Evolutionary conservation across 495 filamentous ascomycete genomes (phyloP).

Genomic region (Tuber borchii): DNA sequence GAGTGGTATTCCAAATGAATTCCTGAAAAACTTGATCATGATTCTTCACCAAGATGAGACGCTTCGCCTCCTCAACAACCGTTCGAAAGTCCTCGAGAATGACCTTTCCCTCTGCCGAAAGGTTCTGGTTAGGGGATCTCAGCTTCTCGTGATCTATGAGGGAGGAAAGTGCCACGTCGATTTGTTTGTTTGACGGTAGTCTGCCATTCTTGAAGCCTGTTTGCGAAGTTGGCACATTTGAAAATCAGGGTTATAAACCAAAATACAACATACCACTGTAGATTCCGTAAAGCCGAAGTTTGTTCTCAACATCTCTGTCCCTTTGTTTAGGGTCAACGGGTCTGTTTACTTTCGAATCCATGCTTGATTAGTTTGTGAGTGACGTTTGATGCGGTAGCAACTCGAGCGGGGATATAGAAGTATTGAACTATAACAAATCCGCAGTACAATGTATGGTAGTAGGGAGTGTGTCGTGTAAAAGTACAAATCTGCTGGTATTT

Average conservation of each 20-base stretch:
- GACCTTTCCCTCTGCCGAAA: slow-evolving; percentile 71
- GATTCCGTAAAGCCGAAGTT: slow-evolving; percentile 93
- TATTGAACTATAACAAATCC: not conserved
- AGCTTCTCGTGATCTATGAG: slow-evolving; percentile 50
- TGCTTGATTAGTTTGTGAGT: slow-evolving; percentile 15
- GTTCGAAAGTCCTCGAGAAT: slow-evolving; percentile 71
- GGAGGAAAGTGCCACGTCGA: slow-evolving; percentile 86
- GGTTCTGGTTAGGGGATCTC: slow-evolving; percentile 60
- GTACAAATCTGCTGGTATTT: not conserved
- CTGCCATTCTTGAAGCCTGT: slow-evolving; percentile 83
- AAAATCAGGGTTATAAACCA: slow-evolving; percentile 1
- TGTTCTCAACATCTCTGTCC: slow-evolving; percentile 70
- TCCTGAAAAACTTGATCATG: slow-evolving; percentile 90
- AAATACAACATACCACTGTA: slow-evolving; percentile 54
- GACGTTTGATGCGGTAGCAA: not conserved
- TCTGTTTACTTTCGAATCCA: slow-evolving; percentile 45
- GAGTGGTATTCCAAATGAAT: slow-evolving; percentile 87
- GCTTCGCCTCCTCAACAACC: slow-evolving; percentile 82
- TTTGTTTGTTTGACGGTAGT: slow-evolving; percentile 92
- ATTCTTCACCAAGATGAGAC: slow-evolving; percentile 88
- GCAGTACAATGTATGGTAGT: slow-evolving; percentile 4
- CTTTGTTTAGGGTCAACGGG: slow-evolving; percentile 43
- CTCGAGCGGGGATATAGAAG: not conserved
- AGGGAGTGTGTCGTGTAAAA: not conserved
- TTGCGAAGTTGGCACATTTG: slow-evolving; percentile 30